Evolutionary conservation across 139 green algal genomes (phyloP), one percentile per base, ranked within the genome.

Genomic region (Yamagishiella unicocca): DNA sequence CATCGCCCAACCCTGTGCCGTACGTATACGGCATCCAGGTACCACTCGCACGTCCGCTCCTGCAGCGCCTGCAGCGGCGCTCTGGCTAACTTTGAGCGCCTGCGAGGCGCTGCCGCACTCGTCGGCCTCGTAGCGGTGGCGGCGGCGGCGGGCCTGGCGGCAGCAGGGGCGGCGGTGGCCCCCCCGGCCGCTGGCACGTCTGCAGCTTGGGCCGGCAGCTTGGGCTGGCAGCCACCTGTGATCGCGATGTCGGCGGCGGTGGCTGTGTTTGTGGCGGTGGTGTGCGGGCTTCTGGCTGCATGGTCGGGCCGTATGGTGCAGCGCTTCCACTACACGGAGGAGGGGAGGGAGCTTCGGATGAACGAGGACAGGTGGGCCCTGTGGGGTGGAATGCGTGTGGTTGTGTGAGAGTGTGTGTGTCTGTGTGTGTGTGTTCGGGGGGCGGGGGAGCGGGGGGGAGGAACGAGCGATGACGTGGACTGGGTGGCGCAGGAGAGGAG

Each of bases 61-160:
- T 84, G 77, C 54, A 84, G 24, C 37, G 77, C 77, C n/a, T 84
- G 77, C 77, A 71, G 46, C 24, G 55, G 55, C n/a, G 77, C 77
- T 1, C 77, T 84, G 33, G 77, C 54, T 29, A 45, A 38, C 37
- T 55, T 84, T 37, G 27, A 2, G 7, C 58, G 58, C 1, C 78
- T 75, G 2, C 58, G 38, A 9, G 40, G 40, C 33, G 42, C 33
- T 0, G 40, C 61, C 3, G 25, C 25, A 19, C 37, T 75, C 5
- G 53, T 38, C 4, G 77, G 31, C 12, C n/a, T 46, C 3, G 40
- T 38, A 1, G 35, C 55, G 29, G 24, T 64, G n/a, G 78, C 78
- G 42, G 78, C 40, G 4, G 78, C 78, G 14, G 78, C 78, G 24
- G 78, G 40, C 17, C 8, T 75, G 19, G 62, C 61, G 7, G 78